Conservation (phyloP, 1,284 basidiomycete species). For the Phylloporus sp. region DNA sequence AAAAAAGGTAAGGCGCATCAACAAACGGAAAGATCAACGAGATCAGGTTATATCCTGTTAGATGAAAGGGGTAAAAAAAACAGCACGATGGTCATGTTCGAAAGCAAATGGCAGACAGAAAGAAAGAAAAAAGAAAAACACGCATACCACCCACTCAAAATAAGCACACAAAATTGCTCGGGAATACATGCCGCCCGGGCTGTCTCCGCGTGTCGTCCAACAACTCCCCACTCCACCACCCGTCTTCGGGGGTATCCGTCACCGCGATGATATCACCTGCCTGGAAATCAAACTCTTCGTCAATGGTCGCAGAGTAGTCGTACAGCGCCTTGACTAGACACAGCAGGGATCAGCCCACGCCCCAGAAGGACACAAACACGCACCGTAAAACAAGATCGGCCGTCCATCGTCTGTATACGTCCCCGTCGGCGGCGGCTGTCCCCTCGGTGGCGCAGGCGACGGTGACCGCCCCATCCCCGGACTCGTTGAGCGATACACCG, state of each 20-base stretch:
- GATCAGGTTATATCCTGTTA: slow-evolving; percentile 1
- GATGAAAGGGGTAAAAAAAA: not conserved
- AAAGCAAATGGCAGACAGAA: not conserved
- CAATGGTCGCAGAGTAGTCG: slow-evolving; percentile 86
- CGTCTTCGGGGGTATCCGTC: slow-evolving; percentile 89
- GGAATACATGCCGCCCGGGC: slow-evolving; percentile 85
- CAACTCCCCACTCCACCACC: slow-evolving; percentile 91
- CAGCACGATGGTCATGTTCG: not conserved
- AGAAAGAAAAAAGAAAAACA: too few species aligned
- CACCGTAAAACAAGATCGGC: slow-evolving; percentile 84
- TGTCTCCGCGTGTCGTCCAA: slow-evolving; percentile 83
- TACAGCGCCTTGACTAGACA: slow-evolving; percentile 86
- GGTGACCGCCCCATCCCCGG: slow-evolving; percentile 19
- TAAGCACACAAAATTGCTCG: slow-evolving; percentile 61
- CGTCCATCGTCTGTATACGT: slow-evolving; percentile 79
- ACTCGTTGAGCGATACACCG: slow-evolving; percentile 26
- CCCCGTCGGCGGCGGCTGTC: slow-evolving; percentile 53
- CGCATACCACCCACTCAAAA: not conserved
- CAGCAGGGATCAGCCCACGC: not conserved
- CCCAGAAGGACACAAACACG: slow-evolving; percentile 16
- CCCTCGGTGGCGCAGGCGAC: slow-evolving; percentile 38
- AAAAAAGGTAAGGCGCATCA: not conserved
- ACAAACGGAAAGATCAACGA: not conserved
- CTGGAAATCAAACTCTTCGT: slow-evolving; percentile 92
- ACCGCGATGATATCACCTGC: slow-evolving; percentile 81